Conservation (phyloP, 2,329 filamentous ascomycete species). For the Aaosphaeria pasadenensis region DNA sequence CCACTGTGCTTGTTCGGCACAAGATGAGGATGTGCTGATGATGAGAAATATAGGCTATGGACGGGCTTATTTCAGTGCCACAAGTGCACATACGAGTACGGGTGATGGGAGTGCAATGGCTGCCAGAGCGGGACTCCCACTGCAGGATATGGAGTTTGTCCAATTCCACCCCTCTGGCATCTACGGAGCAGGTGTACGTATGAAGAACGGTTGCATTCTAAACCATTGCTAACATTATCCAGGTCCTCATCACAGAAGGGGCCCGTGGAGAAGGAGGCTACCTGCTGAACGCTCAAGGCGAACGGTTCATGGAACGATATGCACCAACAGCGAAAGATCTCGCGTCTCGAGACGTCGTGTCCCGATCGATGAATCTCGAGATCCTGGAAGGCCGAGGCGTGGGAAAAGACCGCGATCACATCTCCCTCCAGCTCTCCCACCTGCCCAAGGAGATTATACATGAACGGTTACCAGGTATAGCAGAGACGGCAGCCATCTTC, state of each 20-base stretch:
- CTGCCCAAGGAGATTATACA: slow-evolving; percentile 87
- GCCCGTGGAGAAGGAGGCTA: slow-evolving; percentile 96
- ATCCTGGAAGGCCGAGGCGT: slow-evolving; percentile 97
- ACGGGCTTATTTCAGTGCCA: slow-evolving; percentile 51
- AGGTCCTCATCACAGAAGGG: slow-evolving; percentile 49
- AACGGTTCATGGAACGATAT: slow-evolving; percentile 99
- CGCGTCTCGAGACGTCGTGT: slow-evolving; percentile 92
- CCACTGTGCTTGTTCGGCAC: not conserved
- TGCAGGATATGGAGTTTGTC: slow-evolving; percentile 52
- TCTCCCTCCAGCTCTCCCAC: slow-evolving; percentile 97
- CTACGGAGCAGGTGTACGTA: slow-evolving; percentile 46
- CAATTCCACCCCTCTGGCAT: slow-evolving; percentile 52
- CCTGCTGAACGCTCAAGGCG: slow-evolving; percentile 94
- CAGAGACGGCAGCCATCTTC: slow-evolving; percentile 96
- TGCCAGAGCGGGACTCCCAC: slow-evolving; percentile 46
- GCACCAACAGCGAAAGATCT: slow-evolving; percentile 97
- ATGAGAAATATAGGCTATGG: slow-evolving; percentile 38
- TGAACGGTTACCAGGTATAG: slow-evolving; percentile 97
- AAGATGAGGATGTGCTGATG: not conserved
- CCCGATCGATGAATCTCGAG: slow-evolving; percentile 96
- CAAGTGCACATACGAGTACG: slow-evolving; percentile 49
- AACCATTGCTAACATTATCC: not conserved
- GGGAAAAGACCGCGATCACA: slow-evolving; percentile 95
- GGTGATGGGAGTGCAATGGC: slow-evolving; percentile 52
- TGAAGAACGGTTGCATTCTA: not conserved